Percentiles rank a stretch among this genome's conserved stretches.
Evolutionary conservation across 2,329 filamentous ascomycete species (phyloP).

Genomic region (Diaporthe nobilis): DNA sequence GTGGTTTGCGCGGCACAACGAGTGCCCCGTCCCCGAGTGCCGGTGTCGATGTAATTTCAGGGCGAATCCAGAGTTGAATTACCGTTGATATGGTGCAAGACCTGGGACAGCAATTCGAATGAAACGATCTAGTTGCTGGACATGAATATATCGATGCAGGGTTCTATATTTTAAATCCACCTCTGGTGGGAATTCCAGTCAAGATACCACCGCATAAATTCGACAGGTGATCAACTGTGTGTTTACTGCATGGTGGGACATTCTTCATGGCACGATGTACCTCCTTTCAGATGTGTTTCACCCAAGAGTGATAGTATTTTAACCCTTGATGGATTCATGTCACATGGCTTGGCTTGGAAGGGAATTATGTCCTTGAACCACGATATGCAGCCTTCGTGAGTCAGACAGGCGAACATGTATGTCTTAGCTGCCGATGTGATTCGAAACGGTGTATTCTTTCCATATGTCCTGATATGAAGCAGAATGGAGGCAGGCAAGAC

Average conservation of each 20-base stretch:
- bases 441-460: background rate
- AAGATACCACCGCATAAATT: background rate
- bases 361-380: background rate
- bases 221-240: background rate
- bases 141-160: too few species aligned
- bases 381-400: background rate
- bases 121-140: background rate
- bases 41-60: slow-evolving; percentile 75
- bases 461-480: background rate
- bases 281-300: background rate
- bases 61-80: slow-evolving; percentile 71
- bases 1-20: slow-evolving; percentile 76
- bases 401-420: too few species aligned
- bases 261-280: background rate
- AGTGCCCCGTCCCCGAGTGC: slow-evolving; percentile 79
- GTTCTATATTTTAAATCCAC: too few species aligned
- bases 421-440: background rate
- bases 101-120: background rate
- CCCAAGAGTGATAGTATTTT: background rate
- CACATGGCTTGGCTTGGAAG: background rate
- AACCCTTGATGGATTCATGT: background rate
- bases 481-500: background rate
- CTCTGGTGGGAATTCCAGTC: background rate
- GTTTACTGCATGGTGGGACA: too few species aligned
- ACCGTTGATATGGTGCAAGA: slow-evolving; percentile 52